Base-by-base conservation (phyloP, 805 yeast genomes). In the Metschnikowia drakensbergensis region DNA sequence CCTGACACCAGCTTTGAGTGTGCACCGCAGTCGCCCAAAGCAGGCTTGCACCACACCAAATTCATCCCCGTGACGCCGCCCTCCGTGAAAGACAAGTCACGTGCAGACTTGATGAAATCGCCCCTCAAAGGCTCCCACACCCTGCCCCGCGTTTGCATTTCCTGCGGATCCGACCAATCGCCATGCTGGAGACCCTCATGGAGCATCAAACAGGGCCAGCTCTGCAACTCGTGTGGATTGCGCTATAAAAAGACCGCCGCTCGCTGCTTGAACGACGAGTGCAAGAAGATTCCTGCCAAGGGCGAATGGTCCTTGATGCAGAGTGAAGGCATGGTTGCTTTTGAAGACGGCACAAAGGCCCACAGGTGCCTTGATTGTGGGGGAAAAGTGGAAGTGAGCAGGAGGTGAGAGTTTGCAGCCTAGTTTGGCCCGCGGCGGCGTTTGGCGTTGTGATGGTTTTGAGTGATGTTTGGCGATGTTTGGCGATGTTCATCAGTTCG, bases 131-230 rank as follows among this genome's bases (percentile, higher is more conserved):
- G 47, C 29, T 2, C 30, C 25, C 64, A 55, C 47, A 59, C 58
- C 33, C 54, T 61, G 31, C 64, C 68, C 9, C 76, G 96, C 56
- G 79, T 77, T 46, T 92, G 99, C 63, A 83, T 92, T 28, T 88
- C 97, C 5, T 92, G 99, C 68, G 89, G 90, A 5, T 82, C 94
- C 1, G 85, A 83, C 48, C 94, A 87, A 58, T 87, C 96, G 5
- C 99, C 99, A 4, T 92, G 99, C 67, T 92, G 99, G 99, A 80
- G 99, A 63, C 99, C 99, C 1, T 86, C 96, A 4, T 92, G 99
- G 99, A 83, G 92, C 3, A 75, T 82, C 27, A 74, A 83, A 55
- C 89, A 86, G 53, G 98, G 97, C n/a, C 98, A 91, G 70, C 76
- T 92, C 57, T 92, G 99, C 73, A 92, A 92, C 64, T 88, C 97